Evolutionary conservation across 2,329 filamentous ascomycete genomes (phyloP), one percentile per base, ranked within the genome.

Genomic region (Corinectria fuckeliana): DNA sequence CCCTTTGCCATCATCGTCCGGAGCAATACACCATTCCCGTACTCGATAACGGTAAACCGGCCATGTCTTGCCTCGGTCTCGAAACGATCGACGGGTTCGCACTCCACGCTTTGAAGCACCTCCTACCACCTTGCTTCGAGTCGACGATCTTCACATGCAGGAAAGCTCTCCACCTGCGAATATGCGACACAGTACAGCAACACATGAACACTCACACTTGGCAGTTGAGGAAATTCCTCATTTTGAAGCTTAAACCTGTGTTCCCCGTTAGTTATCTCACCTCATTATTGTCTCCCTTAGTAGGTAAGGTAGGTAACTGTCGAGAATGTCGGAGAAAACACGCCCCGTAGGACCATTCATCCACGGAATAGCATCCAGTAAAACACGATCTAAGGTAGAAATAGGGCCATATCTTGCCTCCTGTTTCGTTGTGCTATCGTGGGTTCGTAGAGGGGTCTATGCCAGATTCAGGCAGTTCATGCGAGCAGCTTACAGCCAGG

Each of bases 1-100:
- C 16, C 32, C 50, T 23, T 34, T 41, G 16, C 34, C 32, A 53
- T 53, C 8, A 36, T 18, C 50, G 20, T 23, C 34, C 44, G 26
- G 25, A 38, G 34, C 36, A 28, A 56, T 39, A 42, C 25, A 34
- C 50, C 21, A 36, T 52, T 45, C 50, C 44, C 36, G 26, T 42
- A 11, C 34, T 50, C 36, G 14, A 21, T 20, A 50, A 53, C 50
- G 23, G 28, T 36, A 21, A 28, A 49, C 44, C 50, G 56, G 50
- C 44, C 50, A 58, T 23, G n/a, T 20, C 44, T 53, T 36, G 26
- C 42, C 53, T 38, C n/a, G 39, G 28, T 42, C 50, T 58, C 28
- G 52, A 56, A 56, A 56, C 52, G 30, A 10, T 42, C 42, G 36
- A 25, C 25, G 3, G 18, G n/a, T 16, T 26, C 42, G 26, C 26